Base-by-base conservation (phyloP, 805 yeast species). In the Schwanniomyces pseudopolymorphus region DNA sequence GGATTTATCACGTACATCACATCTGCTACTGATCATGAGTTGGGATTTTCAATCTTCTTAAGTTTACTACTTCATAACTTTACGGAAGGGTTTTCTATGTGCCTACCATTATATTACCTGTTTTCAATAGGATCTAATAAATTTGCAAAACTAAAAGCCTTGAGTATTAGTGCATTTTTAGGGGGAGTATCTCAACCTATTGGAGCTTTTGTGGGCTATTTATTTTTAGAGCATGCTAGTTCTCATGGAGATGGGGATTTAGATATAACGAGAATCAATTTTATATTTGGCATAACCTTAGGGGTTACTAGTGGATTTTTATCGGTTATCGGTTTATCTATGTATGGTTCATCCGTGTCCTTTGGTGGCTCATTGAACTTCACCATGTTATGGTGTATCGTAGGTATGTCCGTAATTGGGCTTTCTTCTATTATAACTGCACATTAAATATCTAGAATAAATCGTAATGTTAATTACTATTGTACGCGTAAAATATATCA, bases 21-120 rank as follows among this genome's bases (percentile, higher is more conserved):
- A 0, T 77, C 89, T 2, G 87, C 85, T 58, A 81, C 86, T 1
- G 67, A 75, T 48, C 70, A 72, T 4, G 66, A 74, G 26, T 67
- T 90, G 22, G 97, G 98, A 0, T 56, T 89, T 17, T 77, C 89
- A 13, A 89, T 92, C 10, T 91, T 94, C 58, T 63, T 91, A 17
- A 89, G 97, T 40, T 74, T 92, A 59, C 81, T 90, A 10, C 80
- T 94, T 24, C 99, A 92, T 68, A 94, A 94, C 64, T 84, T 89
- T 54, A 85, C 91, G 19, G 99, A 92, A 63, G 99, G 98, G 0
- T 90, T 94, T 61, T 82, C 94, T 13, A 91, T 92, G 87, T 89
- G 96, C 11, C 72, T 91, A 39, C 98, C 98, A 0, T 71, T 92
- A 26, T 94, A 85, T 60, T 79, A 91, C 43, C 89, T 95, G 7